phyloP scores from a whole-genome alignment of 371 early-diverging fungal species.

The Mucor lusitanicus region DNA sequence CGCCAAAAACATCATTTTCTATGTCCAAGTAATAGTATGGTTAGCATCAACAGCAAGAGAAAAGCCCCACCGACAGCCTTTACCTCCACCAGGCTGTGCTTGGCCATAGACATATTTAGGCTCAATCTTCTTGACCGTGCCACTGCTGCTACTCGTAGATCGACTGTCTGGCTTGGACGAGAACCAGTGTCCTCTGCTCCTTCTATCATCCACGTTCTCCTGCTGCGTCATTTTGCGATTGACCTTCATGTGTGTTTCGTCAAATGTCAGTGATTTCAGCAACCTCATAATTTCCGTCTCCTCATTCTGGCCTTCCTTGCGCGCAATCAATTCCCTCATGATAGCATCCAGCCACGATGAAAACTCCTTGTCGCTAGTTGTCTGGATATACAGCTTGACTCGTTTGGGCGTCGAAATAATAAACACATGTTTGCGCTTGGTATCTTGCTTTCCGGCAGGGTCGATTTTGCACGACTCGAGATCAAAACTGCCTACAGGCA shows the following conservation, averaged over 20 bases:
- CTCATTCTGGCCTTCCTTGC: slow-evolving; percentile 31
- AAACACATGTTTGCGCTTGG: slow-evolving; percentile 32
- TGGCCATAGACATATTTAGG: slow-evolving; percentile 12
- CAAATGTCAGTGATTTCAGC: slow-evolving; percentile 19
- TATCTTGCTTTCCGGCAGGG: slow-evolving; percentile 43
- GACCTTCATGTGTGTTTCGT: slow-evolving; percentile 31
- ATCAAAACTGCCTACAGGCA: slow-evolving; percentile 52
- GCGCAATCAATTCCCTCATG: slow-evolving; percentile 50
- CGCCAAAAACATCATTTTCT: slow-evolving; percentile 68
- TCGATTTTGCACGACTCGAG: slow-evolving; percentile 48
- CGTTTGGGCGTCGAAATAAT: slow-evolving; percentile 36
- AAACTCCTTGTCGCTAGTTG: slow-evolving; percentile 42
- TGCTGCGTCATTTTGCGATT: slow-evolving; percentile 24
- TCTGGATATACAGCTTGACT: slow-evolving; percentile 44
- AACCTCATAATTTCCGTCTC: slow-evolving; percentile 27
- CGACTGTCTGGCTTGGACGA: slow-evolving; percentile 5
- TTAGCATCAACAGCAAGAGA: no score
- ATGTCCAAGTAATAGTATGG: not conserved
- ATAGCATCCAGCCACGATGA: slow-evolving; percentile 51
- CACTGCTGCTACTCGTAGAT: not conserved
- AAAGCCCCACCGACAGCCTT: not conserved
- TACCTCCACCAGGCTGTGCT: slow-evolving; percentile 11
- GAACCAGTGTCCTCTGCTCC: slow-evolving; percentile 12
- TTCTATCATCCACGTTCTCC: slow-evolving; percentile 10
- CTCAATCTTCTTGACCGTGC: slow-evolving; percentile 1